These are phyloP conservation scores for Rhizopus arrhizus DNA, from an alignment of 371 early-diverging fungal genomes.

Conservation along the genomic window DNA sequence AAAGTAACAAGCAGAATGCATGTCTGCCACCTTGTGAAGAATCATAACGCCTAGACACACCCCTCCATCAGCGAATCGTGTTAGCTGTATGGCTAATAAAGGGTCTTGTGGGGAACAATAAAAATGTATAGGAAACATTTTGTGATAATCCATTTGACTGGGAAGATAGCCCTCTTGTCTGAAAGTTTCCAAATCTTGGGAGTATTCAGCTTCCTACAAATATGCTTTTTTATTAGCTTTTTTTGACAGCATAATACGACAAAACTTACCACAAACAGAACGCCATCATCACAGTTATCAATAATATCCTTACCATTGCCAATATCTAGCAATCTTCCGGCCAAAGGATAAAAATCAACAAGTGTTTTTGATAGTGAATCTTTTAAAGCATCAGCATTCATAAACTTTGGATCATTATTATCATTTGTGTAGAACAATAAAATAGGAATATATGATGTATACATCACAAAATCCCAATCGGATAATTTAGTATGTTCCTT, in stretches of 20 bases:
- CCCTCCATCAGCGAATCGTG: slow-evolving; percentile 42
- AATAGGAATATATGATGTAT: slow-evolving; percentile 43
- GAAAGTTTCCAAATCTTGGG: slow-evolving; percentile 24
- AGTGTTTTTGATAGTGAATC: slow-evolving; percentile 25
- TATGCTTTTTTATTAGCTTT: background rate
- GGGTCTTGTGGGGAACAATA: slow-evolving; percentile 38
- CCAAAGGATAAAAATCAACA: slow-evolving; percentile 40
- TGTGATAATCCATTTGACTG: slow-evolving; percentile 43
- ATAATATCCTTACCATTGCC: slow-evolving; percentile 44
- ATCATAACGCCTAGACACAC: slow-evolving; percentile 45
- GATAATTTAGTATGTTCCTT: slow-evolving; percentile 29
- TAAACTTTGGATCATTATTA: slow-evolving; percentile 28
- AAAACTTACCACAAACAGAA: slow-evolving; percentile 33
- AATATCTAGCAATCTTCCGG: slow-evolving; percentile 40
- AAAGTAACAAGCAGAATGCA: slow-evolving; percentile 37
- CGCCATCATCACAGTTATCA: slow-evolving; percentile 37
- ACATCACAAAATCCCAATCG: slow-evolving; percentile 53
- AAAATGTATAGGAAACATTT: slow-evolving; percentile 48
- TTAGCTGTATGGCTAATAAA: slow-evolving; percentile 36
- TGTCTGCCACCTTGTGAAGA: slow-evolving; percentile 44
- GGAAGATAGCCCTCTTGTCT: slow-evolving; percentile 37
- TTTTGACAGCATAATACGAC: background rate
- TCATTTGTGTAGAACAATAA: slow-evolving; percentile 37
- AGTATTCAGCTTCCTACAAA: slow-evolving; percentile 38
- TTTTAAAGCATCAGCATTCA: slow-evolving; percentile 30